Percentiles rank a stretch among this genome's conserved stretches.
These are phyloP conservation scores for Leccinellum albellum DNA, from an alignment of 768 basidiomycete genomes.

Conservation along the genomic window DNA sequence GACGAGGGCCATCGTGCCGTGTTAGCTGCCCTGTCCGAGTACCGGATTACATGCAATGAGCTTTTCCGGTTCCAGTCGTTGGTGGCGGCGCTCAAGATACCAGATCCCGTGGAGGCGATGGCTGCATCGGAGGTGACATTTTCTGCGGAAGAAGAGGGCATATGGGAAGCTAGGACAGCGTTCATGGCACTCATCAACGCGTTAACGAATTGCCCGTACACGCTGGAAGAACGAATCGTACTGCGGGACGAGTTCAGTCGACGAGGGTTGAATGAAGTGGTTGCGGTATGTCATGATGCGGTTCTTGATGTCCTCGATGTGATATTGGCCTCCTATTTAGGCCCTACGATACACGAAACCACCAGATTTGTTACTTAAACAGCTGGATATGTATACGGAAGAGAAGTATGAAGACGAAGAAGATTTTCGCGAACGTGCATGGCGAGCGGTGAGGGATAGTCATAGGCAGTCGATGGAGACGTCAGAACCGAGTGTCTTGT, in stretches of 20 bases:
- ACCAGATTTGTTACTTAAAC: slow-evolving; percentile 73
- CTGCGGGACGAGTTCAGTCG: slow-evolving; percentile 81
- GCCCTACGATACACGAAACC: slow-evolving; percentile 71
- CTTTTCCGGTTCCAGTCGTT: slow-evolving; percentile 77
- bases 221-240: slow-evolving; percentile 72
- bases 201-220: slow-evolving; percentile 68
- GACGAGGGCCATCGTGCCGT: slow-evolving; percentile 72
- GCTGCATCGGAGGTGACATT: slow-evolving; percentile 32
- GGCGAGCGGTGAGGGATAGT: slow-evolving; percentile 31
- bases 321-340: slow-evolving; percentile 35
- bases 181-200: slow-evolving; percentile 80
- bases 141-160: slow-evolving; percentile 56
- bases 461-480: slow-evolving; percentile 17
- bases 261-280: slow-evolving; percentile 77
- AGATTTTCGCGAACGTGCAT: slow-evolving; percentile 68
- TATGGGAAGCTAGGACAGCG: slow-evolving; percentile 80
- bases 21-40: slow-evolving; percentile 77
- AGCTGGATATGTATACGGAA: slow-evolving; percentile 78
- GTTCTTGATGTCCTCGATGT: not conserved
- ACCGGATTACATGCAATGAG: slow-evolving; percentile 65
- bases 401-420: slow-evolving; percentile 90
- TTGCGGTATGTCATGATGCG: slow-evolving; percentile 58
- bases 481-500: slow-evolving; percentile 50
- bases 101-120: slow-evolving; percentile 38
- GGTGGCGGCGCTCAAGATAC: slow-evolving; percentile 56